Evolutionary conservation across 805 yeast genomes (phyloP).

Genomic region (Yamadazyma endophytica): DNA sequence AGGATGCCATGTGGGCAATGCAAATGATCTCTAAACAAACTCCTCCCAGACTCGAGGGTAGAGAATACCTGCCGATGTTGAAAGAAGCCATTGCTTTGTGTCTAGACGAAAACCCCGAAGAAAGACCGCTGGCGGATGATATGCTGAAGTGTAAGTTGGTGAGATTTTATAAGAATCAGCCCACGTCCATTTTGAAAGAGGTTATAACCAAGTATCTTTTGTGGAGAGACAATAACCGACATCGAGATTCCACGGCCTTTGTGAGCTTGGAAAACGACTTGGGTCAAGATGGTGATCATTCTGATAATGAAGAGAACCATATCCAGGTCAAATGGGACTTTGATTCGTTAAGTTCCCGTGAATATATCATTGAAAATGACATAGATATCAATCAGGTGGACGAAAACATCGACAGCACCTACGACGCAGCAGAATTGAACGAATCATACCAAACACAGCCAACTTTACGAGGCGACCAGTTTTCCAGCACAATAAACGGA

Average conservation of each 20-base stretch:
- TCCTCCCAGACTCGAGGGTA: conserved; percentile 93
- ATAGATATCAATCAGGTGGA: conserved; percentile 39
- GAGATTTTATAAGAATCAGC: conserved; percentile 52
- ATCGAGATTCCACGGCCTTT: conserved; percentile 39
- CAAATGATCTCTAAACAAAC: conserved; percentile 87
- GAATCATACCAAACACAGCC: conserved; percentile 26
- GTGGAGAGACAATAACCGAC: conserved; percentile 59
- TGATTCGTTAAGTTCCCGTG: conserved; percentile 72
- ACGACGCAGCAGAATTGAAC: conserved; percentile 10
- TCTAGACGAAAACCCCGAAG: conserved; percentile 88
- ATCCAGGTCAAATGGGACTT: conserved; percentile 80
- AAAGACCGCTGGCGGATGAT: conserved; percentile 84
- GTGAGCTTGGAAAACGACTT: conserved; percentile 21
- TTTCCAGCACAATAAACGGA: too few relatives aligned
- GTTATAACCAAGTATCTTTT: conserved; percentile 66
- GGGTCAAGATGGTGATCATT: conserved; percentile 8
- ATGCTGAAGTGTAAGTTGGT: conserved; percentile 72
- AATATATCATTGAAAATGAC: conserved; percentile 69
- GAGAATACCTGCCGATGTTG: conserved; percentile 67
- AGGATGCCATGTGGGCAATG: conserved; percentile 93
- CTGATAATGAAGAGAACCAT: conserved; percentile 11
- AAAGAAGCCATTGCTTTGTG: conserved; percentile 90
- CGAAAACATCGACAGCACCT: conserved; percentile 19
- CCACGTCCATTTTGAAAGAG: conserved; percentile 64
- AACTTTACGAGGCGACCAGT: conserved; percentile 14